Evolutionary conservation across 805 yeast species (phyloP), one percentile per base, ranked within the genome.

Genomic region (Candida piceae): DNA sequence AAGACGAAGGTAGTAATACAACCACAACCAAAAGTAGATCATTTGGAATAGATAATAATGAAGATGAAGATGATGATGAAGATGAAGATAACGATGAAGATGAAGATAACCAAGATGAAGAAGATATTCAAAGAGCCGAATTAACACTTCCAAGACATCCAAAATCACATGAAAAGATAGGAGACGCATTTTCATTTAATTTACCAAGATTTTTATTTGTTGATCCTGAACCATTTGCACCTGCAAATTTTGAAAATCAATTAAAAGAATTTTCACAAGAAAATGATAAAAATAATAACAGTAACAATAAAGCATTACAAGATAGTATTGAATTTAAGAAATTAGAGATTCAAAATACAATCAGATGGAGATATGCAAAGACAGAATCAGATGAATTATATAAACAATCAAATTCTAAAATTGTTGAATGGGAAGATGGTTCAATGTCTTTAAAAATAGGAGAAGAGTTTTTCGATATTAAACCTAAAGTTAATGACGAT

Each of bases 381-480:
- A 80, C 78, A 42, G 75, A 74, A n/a, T 66, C 71, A 36, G 80
- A 78, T 29, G 87, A 82, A 43, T 77, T 89, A 46, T 74, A 76
- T 52, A 84, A 84, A 50, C 95, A 88, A 57, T 82, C 95, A 8
- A 93, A 93, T 55, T 80, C 96, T 5, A 86, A 89, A 54, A 78
- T 90, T 39, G 74, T 93, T 24, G 84, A 86, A 58, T 93, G 98
- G 98, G 82, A 84, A 38, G 97, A 93, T 61, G 98, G 98, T 1
- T 70, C 86, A 4, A 63, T 78, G 44, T 88, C 97, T 2, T 66
- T 93, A 48, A 89, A 86, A 53, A 64, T 93, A 26, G 98, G 98
- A 22, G 70, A 72, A 32, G 98, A 93, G 61, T 70, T 81, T 45
- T 90, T 89, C 51, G 97, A 90, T 55, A 78, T 86, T 41, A 67